Evolutionary conservation across 1,139 yeast species (phyloP), one percentile per base, ranked within the genome.

Genomic region (Debaryomycetaceae sp.): DNA sequence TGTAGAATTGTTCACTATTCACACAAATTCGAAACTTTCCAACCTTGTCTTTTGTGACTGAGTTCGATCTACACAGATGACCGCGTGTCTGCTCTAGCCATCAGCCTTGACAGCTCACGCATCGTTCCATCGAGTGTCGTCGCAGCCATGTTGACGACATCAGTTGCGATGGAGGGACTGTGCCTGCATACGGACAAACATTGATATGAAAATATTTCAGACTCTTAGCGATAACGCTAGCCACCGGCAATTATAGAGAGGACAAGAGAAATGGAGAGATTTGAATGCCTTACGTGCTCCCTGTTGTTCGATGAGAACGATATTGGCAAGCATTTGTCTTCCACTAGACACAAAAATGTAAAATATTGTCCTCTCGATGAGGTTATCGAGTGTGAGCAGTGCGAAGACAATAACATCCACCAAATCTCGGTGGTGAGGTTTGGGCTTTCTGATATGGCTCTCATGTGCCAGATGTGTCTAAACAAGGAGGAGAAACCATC

Each of bases 301-400:
- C 50, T 48, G 24, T 34, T 55, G 9, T 51, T 54, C 6, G 51
- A 48, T 9, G 59, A 56, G 11, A 41, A 49, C 5, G 59, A 53
- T 4, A 63, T 69, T 27, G 61, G 66, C 27, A 71, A 69, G 51
- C 87, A 82, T 60, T 65, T 80, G 31, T 66, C 80, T 1, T 43
- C 72, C 1, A 75, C 84, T 0, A 69, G 85, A 48, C 87, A 82
- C 63, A 80, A 78, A 53, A 59, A 73, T 0, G 74, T 80, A 6
- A 52, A 49, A 42, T 66, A 65, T 48, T 59, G 58, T 6, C 45
- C 54, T 0, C 50, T 63, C 4, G 69, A 65, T 29, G 83, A 80
- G 52, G 58, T 62, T 8, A 57, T 82, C 8, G 72, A 68, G 49
- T 82, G 87, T 59, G 84, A 80, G 55, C 78, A 75, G 39, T 81